Percentiles rank a stretch among this genome's conserved stretches.
Conservation (phyloP, 2,329 filamentous ascomycete genomes). For the Balansia obtecta region DNA sequence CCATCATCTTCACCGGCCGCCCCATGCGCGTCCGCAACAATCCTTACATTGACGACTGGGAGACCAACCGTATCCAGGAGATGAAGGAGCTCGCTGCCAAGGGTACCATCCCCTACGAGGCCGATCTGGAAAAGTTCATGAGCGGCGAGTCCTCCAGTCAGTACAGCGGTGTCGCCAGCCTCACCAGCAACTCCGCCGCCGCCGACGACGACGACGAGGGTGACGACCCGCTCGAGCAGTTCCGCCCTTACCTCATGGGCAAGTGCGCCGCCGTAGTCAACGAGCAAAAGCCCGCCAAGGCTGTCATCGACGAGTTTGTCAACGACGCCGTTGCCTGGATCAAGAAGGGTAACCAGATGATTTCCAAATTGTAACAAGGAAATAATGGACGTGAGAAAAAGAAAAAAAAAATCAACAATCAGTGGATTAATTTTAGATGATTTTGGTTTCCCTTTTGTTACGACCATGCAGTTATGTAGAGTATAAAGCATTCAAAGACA, state of each 20-base stretch:
- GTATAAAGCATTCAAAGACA: conserved; percentile 7
- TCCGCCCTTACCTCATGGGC: conserved; percentile 87
- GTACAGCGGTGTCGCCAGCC: conserved; percentile 43
- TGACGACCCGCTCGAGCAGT: conserved; percentile 85
- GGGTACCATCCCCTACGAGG: conserved; percentile 86
- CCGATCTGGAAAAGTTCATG: conserved; percentile 76
- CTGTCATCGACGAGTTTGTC: conserved; percentile 89
- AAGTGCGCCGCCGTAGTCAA: conserved; percentile 91
- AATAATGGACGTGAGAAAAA: too few relatives aligned
- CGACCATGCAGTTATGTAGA: conserved; percentile 11
- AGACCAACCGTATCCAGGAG: conserved; percentile 77
- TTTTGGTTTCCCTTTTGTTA: conserved; percentile 8
- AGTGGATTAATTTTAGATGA: conserved; percentile 6
- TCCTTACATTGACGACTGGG: conserved; percentile 91
- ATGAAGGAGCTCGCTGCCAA: conserved; percentile 85
- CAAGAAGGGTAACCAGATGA: conserved; percentile 53
- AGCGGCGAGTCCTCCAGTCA: conserved; percentile 48
- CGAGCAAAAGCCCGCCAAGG: conserved; percentile 84
- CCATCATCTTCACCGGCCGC: conserved; percentile 96
- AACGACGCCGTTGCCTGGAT: conserved; percentile 63
- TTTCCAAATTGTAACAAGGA: conserved; percentile 53
- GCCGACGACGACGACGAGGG: conserved; percentile 59
- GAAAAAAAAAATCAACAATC: neutral
- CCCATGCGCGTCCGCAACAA: conserved; percentile 90
- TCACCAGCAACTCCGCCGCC: conserved; percentile 52